Evolutionary conservation across 345 rosid species (phyloP), one percentile per base, ranked within the genome.

Genomic region (Hirschfeldia incana): DNA sequence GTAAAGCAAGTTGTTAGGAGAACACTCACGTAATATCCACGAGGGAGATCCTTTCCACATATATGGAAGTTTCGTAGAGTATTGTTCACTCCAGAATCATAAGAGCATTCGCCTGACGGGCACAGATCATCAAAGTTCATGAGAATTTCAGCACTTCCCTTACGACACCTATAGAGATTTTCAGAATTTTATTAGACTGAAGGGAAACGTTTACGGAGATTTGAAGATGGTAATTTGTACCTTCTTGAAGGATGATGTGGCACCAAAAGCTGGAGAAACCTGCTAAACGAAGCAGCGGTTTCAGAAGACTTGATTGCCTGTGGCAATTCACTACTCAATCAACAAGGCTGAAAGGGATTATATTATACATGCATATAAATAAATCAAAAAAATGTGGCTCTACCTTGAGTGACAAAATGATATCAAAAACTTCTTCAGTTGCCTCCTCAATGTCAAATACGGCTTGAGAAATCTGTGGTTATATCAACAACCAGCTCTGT

Each of bases 1-100:
- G 15, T 30, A 65, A 66, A 80, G 69, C 15, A 61, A 16, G 37
- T 69, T 21, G 49, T 55, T 42, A 39, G 28, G 63, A 0, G 2
- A 1, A 6, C 17, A 77, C 81, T 64, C 73, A 96, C 99, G 90
- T 97, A 96, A 78, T 93, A 89, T 86, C 99, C 99, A 76, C 93
- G 96, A 37, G 99, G 99, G 85, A 92, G 87, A 80, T 90, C 97
- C 76, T 96, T 90, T 65, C 98, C 98, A 85, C 99, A 93, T 36
- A 93, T 89, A 69, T 83, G 91, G 77, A 85, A 83, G 81, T 78
- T 88, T 58, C 70, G 80, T 17, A 88, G 81, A 46, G 78, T 62
- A 49, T 75, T 76, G 42, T 85, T 90, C 55, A 51, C 77, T 81
- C 83, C 82, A 75, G 39, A 68, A 67, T 84, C 92, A 34, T 83